Percentiles rank a stretch among this genome's conserved stretches.
Conservation (phyloP, 768 basidiomycete genomes). For the Russula griseocarnosa region DNA sequence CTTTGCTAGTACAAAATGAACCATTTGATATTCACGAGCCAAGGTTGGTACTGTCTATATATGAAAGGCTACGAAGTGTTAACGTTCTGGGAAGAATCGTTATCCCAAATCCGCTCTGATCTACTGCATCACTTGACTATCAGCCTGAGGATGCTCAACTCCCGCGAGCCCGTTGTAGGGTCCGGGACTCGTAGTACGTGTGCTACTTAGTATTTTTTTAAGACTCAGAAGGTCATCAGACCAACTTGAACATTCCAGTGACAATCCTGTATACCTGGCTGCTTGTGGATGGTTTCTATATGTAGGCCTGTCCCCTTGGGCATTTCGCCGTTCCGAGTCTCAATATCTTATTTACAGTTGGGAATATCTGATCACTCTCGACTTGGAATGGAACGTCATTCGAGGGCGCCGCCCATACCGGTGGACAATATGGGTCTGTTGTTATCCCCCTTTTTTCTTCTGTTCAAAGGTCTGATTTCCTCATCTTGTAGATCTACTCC, state of each 20-base stretch:
- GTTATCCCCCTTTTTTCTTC: not conserved
- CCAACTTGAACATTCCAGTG: no score
- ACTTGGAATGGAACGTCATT: not conserved
- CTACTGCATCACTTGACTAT: no score
- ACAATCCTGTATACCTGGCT: not conserved
- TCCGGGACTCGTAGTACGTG: no score
- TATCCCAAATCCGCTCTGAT: no score
- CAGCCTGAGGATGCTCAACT: no score
- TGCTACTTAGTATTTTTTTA: not conserved
- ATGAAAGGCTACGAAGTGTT: not conserved
- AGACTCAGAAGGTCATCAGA: no score
- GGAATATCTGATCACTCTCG: not conserved
- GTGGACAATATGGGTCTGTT: conserved; percentile 19
- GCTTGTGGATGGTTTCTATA: not conserved
- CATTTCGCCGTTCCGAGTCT: no score
- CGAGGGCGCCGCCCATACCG: not conserved
- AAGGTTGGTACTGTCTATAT: not conserved
- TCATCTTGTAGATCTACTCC: conserved; percentile 12
- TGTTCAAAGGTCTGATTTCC: not conserved
- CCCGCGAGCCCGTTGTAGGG: no score
- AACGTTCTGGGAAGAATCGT: not conserved
- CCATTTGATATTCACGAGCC: no score
- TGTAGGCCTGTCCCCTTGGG: not conserved
- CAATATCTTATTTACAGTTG: not conserved
- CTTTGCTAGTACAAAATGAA: no score